phyloP scores from a whole-genome alignment of 2,329 filamentous ascomycete species.

The Ophiosphaerella herpotricha region DNA sequence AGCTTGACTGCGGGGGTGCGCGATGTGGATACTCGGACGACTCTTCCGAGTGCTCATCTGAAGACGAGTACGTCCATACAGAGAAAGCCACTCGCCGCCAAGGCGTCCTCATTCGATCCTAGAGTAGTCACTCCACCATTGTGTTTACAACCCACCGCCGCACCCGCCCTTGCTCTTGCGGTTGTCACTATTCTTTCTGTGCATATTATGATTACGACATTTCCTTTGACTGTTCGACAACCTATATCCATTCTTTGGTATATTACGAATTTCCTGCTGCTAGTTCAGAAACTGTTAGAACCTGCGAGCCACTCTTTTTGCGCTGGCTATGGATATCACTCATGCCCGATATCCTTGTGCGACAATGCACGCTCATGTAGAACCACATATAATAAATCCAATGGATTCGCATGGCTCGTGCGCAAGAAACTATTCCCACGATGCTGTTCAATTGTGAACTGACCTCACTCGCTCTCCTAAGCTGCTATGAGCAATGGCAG shows the following conservation, averaged over 20 bases:
- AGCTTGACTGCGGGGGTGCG: constrained; percentile 90
- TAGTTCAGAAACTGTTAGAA: constrained; percentile 16
- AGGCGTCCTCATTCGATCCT: constrained; percentile 51
- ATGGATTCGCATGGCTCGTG: constrained; percentile 33
- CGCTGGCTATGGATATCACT: constrained; percentile 10
- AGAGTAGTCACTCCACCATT: constrained; percentile 13
- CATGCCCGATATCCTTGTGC: constrained; percentile 14
- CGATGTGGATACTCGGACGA: constrained; percentile 83
- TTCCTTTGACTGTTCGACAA: constrained; percentile 17
- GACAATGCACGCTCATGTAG: constrained; percentile 29
- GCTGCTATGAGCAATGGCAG: too few relatives aligned
- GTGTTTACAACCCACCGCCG: constrained; percentile 8
- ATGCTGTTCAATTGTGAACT: too few relatives aligned
- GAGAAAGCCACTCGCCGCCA: constrained; percentile 54
- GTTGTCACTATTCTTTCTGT: constrained; percentile 27
- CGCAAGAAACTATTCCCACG: constrained; percentile 9
- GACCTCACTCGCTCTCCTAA: too few relatives aligned
- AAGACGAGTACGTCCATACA: constrained; percentile 63
- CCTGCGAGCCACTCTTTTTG: constrained; percentile 11
- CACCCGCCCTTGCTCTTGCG: neutral
- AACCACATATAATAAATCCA: constrained; percentile 11
- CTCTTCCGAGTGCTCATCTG: constrained; percentile 70
- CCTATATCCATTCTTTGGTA: constrained; percentile 6
- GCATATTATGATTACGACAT: constrained; percentile 35
- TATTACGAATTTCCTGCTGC: constrained; percentile 19